Evolutionary conservation across 352 stramenopile species (phyloP).

Genomic region (Pythium apleroticum): DNA sequence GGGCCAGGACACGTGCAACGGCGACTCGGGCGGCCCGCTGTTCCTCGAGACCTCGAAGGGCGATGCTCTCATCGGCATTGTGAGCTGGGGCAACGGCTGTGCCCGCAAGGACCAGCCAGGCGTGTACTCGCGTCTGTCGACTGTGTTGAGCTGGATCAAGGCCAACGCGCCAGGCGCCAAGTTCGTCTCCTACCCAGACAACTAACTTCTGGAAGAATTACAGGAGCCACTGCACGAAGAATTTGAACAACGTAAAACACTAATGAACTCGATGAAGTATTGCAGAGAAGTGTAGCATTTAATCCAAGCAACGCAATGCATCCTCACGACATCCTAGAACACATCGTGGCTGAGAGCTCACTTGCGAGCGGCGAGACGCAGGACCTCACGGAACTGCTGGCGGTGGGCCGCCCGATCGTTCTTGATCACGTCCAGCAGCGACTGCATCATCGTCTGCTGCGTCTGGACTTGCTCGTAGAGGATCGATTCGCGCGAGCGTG

Average conservation of each 20-base stretch:
- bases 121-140: conserved; percentile 16
- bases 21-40: conserved; percentile 32
- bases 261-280: background rate
- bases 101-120: conserved; percentile 16
- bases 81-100: conserved; percentile 28
- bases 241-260: background rate
- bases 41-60: conserved; percentile 13
- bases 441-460: conserved; percentile 1
- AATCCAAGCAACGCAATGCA: too few species aligned
- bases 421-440: conserved; percentile 8
- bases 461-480: conserved; percentile 8
- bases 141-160: conserved; percentile 5
- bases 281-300: too few species aligned
- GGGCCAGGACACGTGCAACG: conserved; percentile 27
- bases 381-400: conserved; percentile 9
- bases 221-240: background rate
- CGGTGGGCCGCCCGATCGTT: conserved; percentile 7
- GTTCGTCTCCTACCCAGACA: conserved; percentile 7
- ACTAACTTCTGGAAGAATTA: background rate
- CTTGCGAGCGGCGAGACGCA: conserved; percentile 4
- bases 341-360: background rate
- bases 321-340: too few species aligned
- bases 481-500: background rate
- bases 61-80: conserved; percentile 25
- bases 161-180: conserved; percentile 5